Evolutionary conservation across 1,139 yeast species (phyloP).

Genomic region (Diutina catenulata): DNA sequence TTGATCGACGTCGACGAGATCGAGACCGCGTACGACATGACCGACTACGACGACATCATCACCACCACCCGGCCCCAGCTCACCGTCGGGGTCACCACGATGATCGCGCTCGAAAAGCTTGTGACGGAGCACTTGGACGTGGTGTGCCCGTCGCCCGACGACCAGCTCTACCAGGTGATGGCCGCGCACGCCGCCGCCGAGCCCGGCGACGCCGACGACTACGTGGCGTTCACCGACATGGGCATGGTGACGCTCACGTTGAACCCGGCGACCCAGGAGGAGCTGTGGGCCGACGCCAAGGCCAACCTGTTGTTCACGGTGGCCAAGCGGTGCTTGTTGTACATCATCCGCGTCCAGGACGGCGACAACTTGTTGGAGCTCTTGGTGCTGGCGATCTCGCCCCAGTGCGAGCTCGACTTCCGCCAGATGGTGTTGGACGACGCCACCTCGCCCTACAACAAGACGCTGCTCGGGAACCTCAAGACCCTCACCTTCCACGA

Average conservation of each 20-base stretch:
- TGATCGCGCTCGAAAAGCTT: constrained; percentile 49
- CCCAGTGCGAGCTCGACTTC: constrained; percentile 56
- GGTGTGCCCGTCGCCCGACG: constrained; percentile 40
- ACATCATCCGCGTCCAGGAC: constrained; percentile 72
- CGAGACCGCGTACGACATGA: constrained; percentile 50
- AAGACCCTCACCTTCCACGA: constrained; percentile 55
- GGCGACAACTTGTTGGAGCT: constrained; percentile 65
- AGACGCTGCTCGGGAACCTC: constrained; percentile 41
- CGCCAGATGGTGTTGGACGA: constrained; percentile 43
- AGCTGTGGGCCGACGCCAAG: constrained; percentile 31
- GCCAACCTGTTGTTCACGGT: constrained; percentile 54
- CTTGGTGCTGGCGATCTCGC: constrained; percentile 58
- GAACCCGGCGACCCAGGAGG: constrained; percentile 41
- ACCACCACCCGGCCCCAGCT: constrained; percentile 56
- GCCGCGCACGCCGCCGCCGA: constrained; percentile 21
- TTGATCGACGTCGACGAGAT: constrained; percentile 46
- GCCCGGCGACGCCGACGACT: constrained; percentile 28
- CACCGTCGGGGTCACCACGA: constrained; percentile 51
- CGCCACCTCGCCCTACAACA: constrained; percentile 19
- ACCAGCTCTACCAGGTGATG: constrained; percentile 40
- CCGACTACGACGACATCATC: constrained; percentile 61
- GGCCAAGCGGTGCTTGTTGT: constrained; percentile 69
- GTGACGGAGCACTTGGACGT: constrained; percentile 40
- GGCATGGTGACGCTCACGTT: constrained; percentile 29
- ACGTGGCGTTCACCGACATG: constrained; percentile 28